Evolutionary conservation across 1,284 basidiomycete species (phyloP).

Genomic region (Amylostereum areolatum): DNA sequence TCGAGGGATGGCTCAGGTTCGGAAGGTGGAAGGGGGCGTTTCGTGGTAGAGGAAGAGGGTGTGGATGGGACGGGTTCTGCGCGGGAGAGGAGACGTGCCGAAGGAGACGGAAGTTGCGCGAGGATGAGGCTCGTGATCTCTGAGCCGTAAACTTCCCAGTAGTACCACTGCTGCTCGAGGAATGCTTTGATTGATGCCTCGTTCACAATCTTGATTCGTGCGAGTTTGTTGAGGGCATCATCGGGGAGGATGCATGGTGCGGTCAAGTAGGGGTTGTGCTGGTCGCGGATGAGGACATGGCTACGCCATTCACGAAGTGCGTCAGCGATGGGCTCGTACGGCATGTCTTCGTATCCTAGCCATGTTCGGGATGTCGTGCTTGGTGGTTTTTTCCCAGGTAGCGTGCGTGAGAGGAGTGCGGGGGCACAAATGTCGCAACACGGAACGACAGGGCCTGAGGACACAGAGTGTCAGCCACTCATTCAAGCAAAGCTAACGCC

Average conservation of each 20-base stretch:
- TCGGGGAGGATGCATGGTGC: background rate
- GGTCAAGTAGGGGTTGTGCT: background rate
- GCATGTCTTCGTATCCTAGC: no score
- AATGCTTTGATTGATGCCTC: no score
- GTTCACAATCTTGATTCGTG: background rate
- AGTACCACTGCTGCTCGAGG: no score
- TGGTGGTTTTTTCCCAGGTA: constrained; percentile 12
- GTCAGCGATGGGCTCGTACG: background rate
- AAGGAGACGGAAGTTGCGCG: no score
- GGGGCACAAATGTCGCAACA: constrained; percentile 16
- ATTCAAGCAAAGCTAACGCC: background rate
- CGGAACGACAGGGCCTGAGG: background rate
- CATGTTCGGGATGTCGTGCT: constrained; percentile 6
- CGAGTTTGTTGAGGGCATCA: background rate
- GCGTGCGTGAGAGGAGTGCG: constrained; percentile 7
- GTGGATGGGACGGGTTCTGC: no score
- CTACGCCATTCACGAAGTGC: background rate
- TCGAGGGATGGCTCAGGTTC: no score
- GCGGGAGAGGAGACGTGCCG: no score
- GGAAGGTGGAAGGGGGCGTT: no score
- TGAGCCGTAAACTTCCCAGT: no score
- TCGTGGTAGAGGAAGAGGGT: no score
- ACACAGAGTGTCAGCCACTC: no score
- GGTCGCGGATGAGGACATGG: background rate
- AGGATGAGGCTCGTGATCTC: no score